Evolutionary conservation across 2,329 filamentous ascomycete genomes (phyloP).

Genomic region (Microcyclospora tardicrescens): DNA sequence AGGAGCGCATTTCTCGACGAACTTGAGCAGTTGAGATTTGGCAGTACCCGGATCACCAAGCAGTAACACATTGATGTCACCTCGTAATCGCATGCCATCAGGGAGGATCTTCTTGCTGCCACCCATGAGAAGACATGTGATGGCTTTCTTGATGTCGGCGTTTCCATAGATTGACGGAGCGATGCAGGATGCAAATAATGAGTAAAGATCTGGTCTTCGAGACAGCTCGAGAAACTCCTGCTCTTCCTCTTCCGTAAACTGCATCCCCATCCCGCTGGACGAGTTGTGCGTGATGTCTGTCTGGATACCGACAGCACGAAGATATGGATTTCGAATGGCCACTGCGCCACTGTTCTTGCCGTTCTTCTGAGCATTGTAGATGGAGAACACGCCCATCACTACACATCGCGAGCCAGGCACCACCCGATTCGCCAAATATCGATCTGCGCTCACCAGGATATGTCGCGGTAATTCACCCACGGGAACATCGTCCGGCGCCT

Average conservation of each 20-base stretch:
- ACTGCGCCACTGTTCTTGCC: conserved; percentile 73
- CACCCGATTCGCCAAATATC: conserved; percentile 88
- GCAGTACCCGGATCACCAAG: conserved; percentile 96
- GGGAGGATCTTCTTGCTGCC: conserved; percentile 96
- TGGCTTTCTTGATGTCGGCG: conserved; percentile 90
- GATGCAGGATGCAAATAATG: conserved; percentile 78
- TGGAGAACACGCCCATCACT: conserved; percentile 94
- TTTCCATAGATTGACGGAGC: conserved; percentile 97
- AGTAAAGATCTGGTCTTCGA: conserved; percentile 81
- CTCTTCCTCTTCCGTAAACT: conserved; percentile 90
- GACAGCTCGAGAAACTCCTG: conserved; percentile 92
- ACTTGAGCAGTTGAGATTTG: conserved; percentile 93
- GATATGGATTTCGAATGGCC: conserved; percentile 87
- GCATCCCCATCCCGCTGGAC: conserved; percentile 55
- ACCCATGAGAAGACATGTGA: conserved; percentile 82
- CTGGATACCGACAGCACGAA: conserved; percentile 83
- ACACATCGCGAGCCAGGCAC: conserved; percentile 91
- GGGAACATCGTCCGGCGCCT: conserved; percentile 92
- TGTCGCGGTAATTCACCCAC: conserved; percentile 92
- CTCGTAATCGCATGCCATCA: conserved; percentile 93
- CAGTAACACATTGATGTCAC: conserved; percentile 93
- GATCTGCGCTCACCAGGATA: conserved; percentile 89
- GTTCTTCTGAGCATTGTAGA: conserved; percentile 78
- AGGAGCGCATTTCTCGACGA: conserved; percentile 89
- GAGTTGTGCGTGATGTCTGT: conserved; percentile 81